Conservation (phyloP, 768 basidiomycete species). For the Inosperma sp. region DNA sequence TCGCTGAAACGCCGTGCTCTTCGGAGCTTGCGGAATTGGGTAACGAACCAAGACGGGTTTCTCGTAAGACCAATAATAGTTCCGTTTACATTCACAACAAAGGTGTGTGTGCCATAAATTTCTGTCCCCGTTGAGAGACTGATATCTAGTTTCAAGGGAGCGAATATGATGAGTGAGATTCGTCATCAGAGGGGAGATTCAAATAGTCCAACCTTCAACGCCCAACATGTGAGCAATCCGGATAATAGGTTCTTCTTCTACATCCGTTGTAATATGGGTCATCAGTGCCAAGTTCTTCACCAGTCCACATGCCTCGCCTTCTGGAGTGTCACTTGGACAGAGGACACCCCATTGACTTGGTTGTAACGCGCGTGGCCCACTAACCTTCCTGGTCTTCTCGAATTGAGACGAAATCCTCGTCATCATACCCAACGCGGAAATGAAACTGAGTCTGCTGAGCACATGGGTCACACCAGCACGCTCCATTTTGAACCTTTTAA, state of each 20-base stretch:
- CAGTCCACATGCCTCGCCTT: constrained; percentile 98
- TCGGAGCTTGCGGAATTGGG: constrained; percentile 87
- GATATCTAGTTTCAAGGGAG: constrained; percentile 58
- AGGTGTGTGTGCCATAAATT: constrained; percentile 90
- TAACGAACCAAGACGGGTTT: constrained; percentile 78
- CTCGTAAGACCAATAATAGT: constrained; percentile 92
- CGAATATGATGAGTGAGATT: background rate
- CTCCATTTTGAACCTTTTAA: constrained; percentile 99
- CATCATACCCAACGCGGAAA: constrained; percentile 99
- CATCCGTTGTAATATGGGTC: constrained; percentile 99
- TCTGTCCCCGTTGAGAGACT: constrained; percentile 88
- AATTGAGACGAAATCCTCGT: constrained; percentile 98
- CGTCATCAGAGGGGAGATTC: constrained; percentile 18
- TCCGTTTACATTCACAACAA: constrained; percentile 96
- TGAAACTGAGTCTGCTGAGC: constrained; percentile 90
- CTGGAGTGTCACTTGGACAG: constrained; percentile 97
- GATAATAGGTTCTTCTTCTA: constrained; percentile 91
- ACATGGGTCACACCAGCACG: constrained; percentile 98
- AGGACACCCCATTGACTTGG: constrained; percentile 99
- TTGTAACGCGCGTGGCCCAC: constrained; percentile 93
- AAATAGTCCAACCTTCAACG: constrained; percentile 97
- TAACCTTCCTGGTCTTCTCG: constrained; percentile 98
- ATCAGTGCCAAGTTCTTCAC: constrained; percentile 98
- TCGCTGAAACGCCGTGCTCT: constrained; percentile 90
- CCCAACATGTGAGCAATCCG: constrained; percentile 92